Percentiles rank a stretch among this genome's conserved stretches.
Evolutionary conservation across 2,329 filamentous ascomycete species (phyloP).

Genomic region (Fusarium sp.): DNA sequence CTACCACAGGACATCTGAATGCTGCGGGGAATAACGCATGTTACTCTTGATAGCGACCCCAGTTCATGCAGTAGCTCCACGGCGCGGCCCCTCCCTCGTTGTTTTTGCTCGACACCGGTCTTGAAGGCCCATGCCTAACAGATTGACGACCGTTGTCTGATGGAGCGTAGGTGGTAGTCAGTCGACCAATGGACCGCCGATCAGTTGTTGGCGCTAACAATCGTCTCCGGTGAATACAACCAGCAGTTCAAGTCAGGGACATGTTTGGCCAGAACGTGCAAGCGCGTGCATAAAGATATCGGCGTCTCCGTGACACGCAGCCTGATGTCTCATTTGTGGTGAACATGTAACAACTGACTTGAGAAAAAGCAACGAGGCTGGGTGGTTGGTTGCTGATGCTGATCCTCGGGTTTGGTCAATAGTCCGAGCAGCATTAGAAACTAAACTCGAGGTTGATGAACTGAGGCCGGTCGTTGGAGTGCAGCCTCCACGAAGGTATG

Average conservation of each 20-base stretch:
- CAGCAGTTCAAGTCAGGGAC: too few species aligned
- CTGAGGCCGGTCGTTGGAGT: conserved; percentile 12
- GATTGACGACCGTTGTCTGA: neutral
- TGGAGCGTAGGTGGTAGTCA: too few species aligned
- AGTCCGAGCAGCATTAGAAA: neutral
- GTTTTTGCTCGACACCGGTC: conserved; percentile 24
- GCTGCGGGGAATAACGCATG: conserved; percentile 4
- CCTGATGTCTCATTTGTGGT: neutral
- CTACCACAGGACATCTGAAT: conserved; percentile 15
- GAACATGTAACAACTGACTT: conserved; percentile 12
- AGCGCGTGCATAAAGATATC: conserved; percentile 1
- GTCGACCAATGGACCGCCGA: conserved; percentile 32
- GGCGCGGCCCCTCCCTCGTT: conserved; percentile 27
- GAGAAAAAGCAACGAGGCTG: conserved; percentile 3
- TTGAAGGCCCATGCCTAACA: conserved; percentile 1
- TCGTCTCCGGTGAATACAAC: conserved; percentile 1
- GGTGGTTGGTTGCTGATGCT: conserved; percentile 5
- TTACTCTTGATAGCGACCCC: conserved; percentile 14
- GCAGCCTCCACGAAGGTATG: neutral
- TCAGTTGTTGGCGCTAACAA: conserved; percentile 38
- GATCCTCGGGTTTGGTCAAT: neutral
- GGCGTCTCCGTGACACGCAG: conserved; percentile 4
- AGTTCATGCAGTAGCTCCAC: conserved; percentile 26
- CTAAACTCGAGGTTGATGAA: neutral
- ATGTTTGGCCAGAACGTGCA: conserved; percentile 15